A percentile compares a stretch with the other conserved stretches of the same genome.
phyloP scores from a whole-genome alignment of 2,329 filamentous ascomycete species.

The Diaporthe longicolla region DNA sequence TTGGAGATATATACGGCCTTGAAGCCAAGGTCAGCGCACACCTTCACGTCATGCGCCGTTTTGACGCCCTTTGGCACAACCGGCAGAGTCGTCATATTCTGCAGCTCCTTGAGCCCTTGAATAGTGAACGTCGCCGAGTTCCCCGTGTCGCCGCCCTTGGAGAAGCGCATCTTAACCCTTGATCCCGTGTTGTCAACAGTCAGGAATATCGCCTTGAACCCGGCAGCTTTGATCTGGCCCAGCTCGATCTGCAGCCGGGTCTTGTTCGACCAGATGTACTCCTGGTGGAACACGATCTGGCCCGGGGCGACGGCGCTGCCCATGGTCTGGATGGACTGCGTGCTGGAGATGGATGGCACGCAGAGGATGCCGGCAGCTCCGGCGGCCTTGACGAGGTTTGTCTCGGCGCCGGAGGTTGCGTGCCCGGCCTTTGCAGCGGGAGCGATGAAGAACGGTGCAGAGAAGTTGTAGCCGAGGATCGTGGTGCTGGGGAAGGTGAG shows the following conservation, averaged over 20 bases:
- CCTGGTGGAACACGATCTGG: constrained; percentile 14
- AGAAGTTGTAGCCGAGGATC: constrained; percentile 14
- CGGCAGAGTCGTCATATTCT: constrained; percentile 40
- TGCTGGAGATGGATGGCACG: background rate
- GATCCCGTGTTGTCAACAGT: constrained; percentile 7
- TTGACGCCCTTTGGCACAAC: constrained; percentile 53
- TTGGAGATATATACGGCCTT: constrained; percentile 64
- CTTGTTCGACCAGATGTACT: constrained; percentile 17
- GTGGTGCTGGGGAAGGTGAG: background rate
- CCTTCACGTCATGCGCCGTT: constrained; percentile 50
- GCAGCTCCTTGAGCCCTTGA: background rate
- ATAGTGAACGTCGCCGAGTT: background rate
- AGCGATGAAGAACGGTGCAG: background rate
- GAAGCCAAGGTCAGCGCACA: constrained; percentile 57
- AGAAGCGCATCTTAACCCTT: constrained; percentile 4
- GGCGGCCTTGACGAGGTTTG: background rate
- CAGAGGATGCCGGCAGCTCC: background rate
- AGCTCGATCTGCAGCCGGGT: constrained; percentile 5
- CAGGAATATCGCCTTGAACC: background rate
- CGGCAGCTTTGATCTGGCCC: background rate
- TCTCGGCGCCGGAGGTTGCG: background rate
- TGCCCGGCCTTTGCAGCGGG: background rate
- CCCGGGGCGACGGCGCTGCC: background rate
- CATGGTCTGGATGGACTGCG: constrained; percentile 4
- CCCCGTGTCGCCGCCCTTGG: background rate